Base-by-base conservation (phyloP, 2,329 filamentous ascomycete species). In the Rhexocercosporidium sp. region DNA sequence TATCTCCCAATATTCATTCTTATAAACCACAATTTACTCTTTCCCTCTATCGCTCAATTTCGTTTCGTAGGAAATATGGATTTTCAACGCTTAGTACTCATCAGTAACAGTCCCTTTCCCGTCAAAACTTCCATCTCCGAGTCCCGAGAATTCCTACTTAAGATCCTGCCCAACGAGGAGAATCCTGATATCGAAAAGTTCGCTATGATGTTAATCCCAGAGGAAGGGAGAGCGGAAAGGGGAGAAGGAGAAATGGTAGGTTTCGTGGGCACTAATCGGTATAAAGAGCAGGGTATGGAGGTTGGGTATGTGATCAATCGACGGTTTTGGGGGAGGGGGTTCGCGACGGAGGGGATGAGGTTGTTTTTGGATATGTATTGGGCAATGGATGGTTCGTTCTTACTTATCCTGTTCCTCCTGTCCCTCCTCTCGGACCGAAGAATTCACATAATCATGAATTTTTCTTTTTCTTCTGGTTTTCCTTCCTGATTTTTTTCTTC, bases 311-410 rank as follows among this genome's bases (percentile, higher is more conserved):
- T 64, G 53, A 22, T 74, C 9, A 69, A 74, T 62, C 54, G 47
- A 3, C 22, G 60, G 11, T 74, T 70, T 60, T 75, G 73, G 70
- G 71, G 71, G 3, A 64, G 62, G n/a, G 72, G 72, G 22, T 74
- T 68, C 65, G 69, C 68, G 16, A 69, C 57, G 14, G 72, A 74
- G 31, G 71, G 70, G 16, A 66, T 73, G 27, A 34, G 11, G 29
- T 54, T 59, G 37, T 75, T 72, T 60, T 41, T 74, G 61, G 39
- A 60, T 6, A 14, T 56, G n/a, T 75, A 64, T 67, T 75, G 73
- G 73, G 39, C 2, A 0, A 46, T 74, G 34, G 57, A 63, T 25
- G 60, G 70, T 72, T 27, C 4, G 66, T 53, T 11, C 8, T 9
- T 11, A 2, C 51, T 46, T n/a, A n/a, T n/a, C 20, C 18, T 49